These are phyloP conservation scores for Diutina catenulata DNA, from an alignment of 1,139 yeast genomes.

Conservation along the genomic window DNA sequence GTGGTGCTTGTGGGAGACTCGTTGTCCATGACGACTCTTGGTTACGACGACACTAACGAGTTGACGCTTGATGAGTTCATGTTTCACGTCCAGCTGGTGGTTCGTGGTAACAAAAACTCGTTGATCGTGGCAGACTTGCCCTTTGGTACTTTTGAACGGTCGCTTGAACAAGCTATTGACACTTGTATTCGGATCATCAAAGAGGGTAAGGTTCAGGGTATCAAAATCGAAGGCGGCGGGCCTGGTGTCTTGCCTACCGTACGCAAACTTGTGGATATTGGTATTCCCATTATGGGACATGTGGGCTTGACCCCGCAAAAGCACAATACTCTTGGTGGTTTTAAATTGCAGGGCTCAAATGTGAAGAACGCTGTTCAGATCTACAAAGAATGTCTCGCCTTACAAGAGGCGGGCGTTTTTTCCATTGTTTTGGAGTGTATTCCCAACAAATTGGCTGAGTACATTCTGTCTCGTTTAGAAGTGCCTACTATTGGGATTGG, in stretches of 20 bases:
- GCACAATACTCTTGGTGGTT: conserved; percentile 72
- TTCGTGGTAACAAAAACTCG: conserved; percentile 56
- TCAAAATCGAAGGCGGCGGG: conserved; percentile 79
- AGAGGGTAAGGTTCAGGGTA: conserved; percentile 57
- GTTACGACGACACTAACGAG: conserved; percentile 68
- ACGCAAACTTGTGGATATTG: conserved; percentile 41
- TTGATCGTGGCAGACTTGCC: conserved; percentile 83
- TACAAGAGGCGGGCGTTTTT: conserved; percentile 74
- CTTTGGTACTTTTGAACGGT: conserved; percentile 71
- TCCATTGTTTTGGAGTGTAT: conserved; percentile 73
- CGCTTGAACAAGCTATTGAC: conserved; percentile 51
- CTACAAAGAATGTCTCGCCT: conserved; percentile 51
- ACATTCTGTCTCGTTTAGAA: conserved; percentile 44
- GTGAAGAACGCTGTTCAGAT: conserved; percentile 46
- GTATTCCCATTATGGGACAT: conserved; percentile 89
- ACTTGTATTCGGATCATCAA: conserved; percentile 53
- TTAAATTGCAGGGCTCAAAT: conserved; percentile 69
- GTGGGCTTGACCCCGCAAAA: conserved; percentile 89
- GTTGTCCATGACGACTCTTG: conserved; percentile 82
- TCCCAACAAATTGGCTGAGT: conserved; percentile 61
- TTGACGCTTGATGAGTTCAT: conserved; percentile 68
- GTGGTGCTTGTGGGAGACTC: conserved; percentile 83
- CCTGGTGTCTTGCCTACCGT: conserved; percentile 35
- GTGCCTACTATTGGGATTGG: conserved; percentile 95
- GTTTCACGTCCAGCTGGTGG: conserved; percentile 65